phyloP scores from a whole-genome alignment of 2,329 filamentous ascomycete genomes.

The Nothomitra cinnamomea region DNA sequence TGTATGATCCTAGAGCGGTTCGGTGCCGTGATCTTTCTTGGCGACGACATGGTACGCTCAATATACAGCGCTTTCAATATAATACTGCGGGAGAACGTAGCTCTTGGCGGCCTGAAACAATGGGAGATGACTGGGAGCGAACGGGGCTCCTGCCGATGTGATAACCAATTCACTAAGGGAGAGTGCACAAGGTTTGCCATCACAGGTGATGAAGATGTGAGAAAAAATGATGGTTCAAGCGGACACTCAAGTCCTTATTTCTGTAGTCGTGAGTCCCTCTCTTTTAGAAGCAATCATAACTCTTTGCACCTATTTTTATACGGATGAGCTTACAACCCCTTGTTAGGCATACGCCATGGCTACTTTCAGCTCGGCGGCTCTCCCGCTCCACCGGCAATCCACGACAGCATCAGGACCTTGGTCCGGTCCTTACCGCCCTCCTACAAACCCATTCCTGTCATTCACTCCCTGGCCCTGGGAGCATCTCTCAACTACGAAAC shows the following conservation, averaged over 20 bases:
- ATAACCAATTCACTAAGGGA: slow-evolving; percentile 23
- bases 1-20: slow-evolving; percentile 29
- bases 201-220: slow-evolving; percentile 11
- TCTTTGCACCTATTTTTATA: slow-evolving; percentile 5
- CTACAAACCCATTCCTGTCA: slow-evolving; percentile 24
- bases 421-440: slow-evolving; percentile 15
- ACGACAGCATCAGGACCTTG: slow-evolving; percentile 18
- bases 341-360: slow-evolving; percentile 20
- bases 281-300: not conserved
- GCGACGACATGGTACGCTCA: slow-evolving; percentile 23
- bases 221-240: slow-evolving; percentile 2
- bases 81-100: slow-evolving; percentile 25
- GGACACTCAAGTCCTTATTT: slow-evolving; percentile 11
- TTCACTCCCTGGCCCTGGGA: slow-evolving; percentile 22
- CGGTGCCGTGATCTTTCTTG: slow-evolving; percentile 25
- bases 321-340: slow-evolving; percentile 5
- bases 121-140: slow-evolving; percentile 22
- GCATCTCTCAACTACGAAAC: slow-evolving; percentile 17
- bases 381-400: slow-evolving; percentile 16
- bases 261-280: slow-evolving; percentile 9
- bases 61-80: slow-evolving; percentile 29
- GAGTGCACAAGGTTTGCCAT: slow-evolving; percentile 18
- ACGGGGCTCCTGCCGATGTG: slow-evolving; percentile 21
- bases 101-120: slow-evolving; percentile 22
- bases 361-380: slow-evolving; percentile 20